phyloP scores from a whole-genome alignment of 1,284 basidiomycete genomes.

The Cutaneotrichosporon mucoides region DNA sequence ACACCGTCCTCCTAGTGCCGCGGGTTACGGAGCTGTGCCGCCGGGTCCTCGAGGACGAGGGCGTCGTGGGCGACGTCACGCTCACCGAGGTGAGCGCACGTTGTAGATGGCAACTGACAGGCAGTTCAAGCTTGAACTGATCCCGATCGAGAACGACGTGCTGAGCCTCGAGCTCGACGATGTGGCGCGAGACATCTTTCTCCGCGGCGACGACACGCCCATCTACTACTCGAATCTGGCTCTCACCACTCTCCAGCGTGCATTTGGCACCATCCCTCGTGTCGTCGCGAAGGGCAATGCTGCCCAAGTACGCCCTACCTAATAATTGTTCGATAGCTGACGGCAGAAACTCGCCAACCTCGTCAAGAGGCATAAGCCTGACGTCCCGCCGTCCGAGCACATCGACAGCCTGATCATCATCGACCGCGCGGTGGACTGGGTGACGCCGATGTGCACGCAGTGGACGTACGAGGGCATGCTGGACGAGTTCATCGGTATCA shows the following conservation, averaged over 20 bases:
- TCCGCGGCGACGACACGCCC: slow-evolving; percentile 88
- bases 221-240: slow-evolving; percentile 86
- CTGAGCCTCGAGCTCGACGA: slow-evolving; percentile 79
- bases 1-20: slow-evolving; percentile 86
- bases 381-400: slow-evolving; percentile 47
- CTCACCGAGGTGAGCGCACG: slow-evolving; percentile 57
- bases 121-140: slow-evolving; percentile 81
- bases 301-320: slow-evolving; percentile 49
- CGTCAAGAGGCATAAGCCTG: slow-evolving; percentile 58
- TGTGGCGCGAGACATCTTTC: slow-evolving; percentile 78
- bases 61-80: slow-evolving; percentile 82
- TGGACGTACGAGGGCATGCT: slow-evolving; percentile 95
- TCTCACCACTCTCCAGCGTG: slow-evolving; percentile 74
- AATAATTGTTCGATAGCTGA: background rate
- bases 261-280: slow-evolving; percentile 86
- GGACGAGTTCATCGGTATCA: slow-evolving; percentile 89
- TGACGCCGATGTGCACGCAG: slow-evolving; percentile 92
- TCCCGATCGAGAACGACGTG: slow-evolving; percentile 86
- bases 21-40: slow-evolving; percentile 79
- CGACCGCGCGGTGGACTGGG: slow-evolving; percentile 90
- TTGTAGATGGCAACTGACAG: too few species aligned
- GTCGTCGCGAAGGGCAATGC: slow-evolving; percentile 91
- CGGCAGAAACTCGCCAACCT: slow-evolving; percentile 69
- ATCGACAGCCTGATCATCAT: slow-evolving; percentile 86
- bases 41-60: slow-evolving; percentile 81